These are phyloP conservation scores for Penium margaritaceum DNA, from an alignment of 139 green algal species.

Conservation along the genomic window DNA sequence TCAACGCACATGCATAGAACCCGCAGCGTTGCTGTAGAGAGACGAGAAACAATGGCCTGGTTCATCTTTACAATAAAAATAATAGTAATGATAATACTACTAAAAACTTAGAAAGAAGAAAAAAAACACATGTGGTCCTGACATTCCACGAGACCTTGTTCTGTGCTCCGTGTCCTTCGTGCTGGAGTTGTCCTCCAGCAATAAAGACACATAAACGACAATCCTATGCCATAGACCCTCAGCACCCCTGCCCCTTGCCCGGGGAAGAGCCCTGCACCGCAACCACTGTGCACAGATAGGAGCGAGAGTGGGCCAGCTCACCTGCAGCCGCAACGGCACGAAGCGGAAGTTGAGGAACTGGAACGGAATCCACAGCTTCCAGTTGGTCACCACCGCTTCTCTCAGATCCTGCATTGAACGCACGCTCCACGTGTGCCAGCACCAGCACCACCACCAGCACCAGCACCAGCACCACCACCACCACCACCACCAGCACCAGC, in stretches of 20 bases:
- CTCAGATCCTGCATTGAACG: conserved; percentile 26
- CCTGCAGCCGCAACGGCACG: conserved; percentile 51
- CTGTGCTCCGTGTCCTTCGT: not conserved
- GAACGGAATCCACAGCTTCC: conserved; percentile 60
- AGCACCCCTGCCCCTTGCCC: not conserved
- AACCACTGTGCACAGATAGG: no score
- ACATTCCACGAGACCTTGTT: not conserved
- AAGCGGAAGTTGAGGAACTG: conserved; percentile 59
- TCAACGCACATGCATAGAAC: no score
- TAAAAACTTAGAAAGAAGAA: no score
- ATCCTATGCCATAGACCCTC: no score
- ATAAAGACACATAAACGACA: no score
- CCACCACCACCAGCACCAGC: not conserved
- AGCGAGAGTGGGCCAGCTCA: not conserved
- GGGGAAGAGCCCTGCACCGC: no score
- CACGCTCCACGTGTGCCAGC: not conserved
- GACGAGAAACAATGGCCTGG: not conserved
- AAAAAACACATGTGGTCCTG: not conserved
- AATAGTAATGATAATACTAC: no score
- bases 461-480: not conserved
- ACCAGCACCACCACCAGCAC: conserved; percentile 1
- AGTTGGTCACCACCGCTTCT: conserved; percentile 49
- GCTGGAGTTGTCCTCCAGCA: not conserved
- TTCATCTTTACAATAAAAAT: no score
- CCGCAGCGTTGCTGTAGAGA: no score